Evolutionary conservation across 1,284 basidiomycete genomes (phyloP).

Genomic region (Moesziomyces aphidis): DNA sequence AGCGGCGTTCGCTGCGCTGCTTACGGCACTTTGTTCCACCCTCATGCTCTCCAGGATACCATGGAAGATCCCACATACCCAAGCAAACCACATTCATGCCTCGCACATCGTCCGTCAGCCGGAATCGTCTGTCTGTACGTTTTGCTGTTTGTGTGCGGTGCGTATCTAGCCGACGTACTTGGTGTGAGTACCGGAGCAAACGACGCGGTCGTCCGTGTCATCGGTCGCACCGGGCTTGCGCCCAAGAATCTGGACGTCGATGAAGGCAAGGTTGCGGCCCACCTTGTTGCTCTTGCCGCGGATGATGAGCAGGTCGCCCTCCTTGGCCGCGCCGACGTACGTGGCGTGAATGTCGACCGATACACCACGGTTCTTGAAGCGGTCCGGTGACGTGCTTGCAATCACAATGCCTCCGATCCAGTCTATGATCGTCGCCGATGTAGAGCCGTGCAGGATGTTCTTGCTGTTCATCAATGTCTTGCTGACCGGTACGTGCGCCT

Average conservation of each 20-base stretch:
- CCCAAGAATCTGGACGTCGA: slow-evolving; percentile 42
- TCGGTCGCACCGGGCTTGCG: slow-evolving; percentile 27
- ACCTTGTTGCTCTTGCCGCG: slow-evolving; percentile 45
- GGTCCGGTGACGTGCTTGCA: slow-evolving; percentile 36
- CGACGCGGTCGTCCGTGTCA: slow-evolving; percentile 33
- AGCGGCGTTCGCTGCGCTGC: not conserved
- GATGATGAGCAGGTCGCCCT: slow-evolving; percentile 50
- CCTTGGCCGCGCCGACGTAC: slow-evolving; percentile 47
- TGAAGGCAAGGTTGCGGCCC: slow-evolving; percentile 50
- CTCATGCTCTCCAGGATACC: not conserved
- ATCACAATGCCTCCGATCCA: slow-evolving; percentile 56
- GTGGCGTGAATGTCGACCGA: slow-evolving; percentile 53
- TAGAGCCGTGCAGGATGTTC: slow-evolving; percentile 53
- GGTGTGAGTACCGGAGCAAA: slow-evolving; percentile 41
- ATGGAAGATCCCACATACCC: not conserved
- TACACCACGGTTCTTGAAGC: slow-evolving; percentile 42
- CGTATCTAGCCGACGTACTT: slow-evolving; percentile 41
- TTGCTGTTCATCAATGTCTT: slow-evolving; percentile 48
- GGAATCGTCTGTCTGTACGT: no score
- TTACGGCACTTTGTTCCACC: no score
- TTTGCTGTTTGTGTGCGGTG: no score
- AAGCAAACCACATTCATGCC: not conserved
- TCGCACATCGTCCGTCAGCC: no score
- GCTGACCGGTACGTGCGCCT: slow-evolving; percentile 42
- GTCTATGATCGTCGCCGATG: slow-evolving; percentile 54